These are phyloP conservation scores for Eucalyptus brandiana DNA, from an alignment of 345 rosid species.

Conservation along the genomic window DNA sequence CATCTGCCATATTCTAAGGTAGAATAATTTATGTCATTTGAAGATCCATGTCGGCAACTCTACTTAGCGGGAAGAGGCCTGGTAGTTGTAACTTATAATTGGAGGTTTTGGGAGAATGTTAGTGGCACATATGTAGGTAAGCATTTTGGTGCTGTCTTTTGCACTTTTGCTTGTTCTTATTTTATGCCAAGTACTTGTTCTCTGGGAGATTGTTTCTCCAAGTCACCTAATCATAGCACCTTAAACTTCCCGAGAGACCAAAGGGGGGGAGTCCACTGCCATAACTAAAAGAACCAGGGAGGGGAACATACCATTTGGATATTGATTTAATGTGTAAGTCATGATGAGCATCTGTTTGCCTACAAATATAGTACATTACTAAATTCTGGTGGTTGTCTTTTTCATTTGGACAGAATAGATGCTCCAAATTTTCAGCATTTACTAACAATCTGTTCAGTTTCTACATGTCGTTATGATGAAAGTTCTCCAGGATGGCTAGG, in stretches of 20 bases:
- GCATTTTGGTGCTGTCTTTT: not conserved
- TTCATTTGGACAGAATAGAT: not conserved
- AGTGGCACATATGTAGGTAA: not conserved
- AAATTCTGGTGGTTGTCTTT: not conserved
- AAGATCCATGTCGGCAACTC: not conserved
- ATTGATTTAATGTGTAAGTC: not conserved
- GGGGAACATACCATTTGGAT: not conserved
- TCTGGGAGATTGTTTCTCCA: not conserved
- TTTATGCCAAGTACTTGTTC: not conserved
- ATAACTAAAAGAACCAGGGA: not conserved
- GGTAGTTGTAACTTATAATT: not conserved
- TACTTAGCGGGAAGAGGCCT: not conserved
- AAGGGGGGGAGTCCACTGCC: not conserved
- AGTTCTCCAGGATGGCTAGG: conserved; percentile 97
- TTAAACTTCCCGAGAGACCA: not conserved
- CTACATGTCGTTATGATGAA: conserved; percentile 13
- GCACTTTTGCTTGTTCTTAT: not conserved
- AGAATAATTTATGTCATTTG: not conserved
- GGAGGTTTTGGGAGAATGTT: not conserved
- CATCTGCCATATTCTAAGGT: not conserved
- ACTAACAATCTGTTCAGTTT: conserved; percentile 20
- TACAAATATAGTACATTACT: not conserved
- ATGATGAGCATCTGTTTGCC: not conserved
- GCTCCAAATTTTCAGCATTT: not conserved
- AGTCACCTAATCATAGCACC: not conserved